Base-by-base conservation (phyloP, 129 eudicot genomes). In the Lactuca sativa region DNA sequence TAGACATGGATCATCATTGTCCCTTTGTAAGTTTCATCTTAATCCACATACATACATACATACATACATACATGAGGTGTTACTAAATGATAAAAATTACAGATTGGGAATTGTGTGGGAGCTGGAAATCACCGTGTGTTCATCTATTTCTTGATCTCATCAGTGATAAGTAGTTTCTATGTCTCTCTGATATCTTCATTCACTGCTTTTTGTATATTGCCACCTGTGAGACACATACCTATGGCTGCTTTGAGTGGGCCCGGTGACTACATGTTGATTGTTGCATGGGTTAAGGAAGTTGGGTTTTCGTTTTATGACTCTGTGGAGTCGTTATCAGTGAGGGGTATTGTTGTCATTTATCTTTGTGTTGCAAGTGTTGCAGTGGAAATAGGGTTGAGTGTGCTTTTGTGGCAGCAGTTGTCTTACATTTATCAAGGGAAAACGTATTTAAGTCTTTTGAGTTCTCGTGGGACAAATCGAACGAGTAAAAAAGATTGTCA, bases 1-100 rank as follows among this genome's bases (percentile, higher is more conserved):
- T 88, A 83, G 95, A 92, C 80, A 92, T 92, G 97, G 97, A 92
- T 88, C 97, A 92, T 82, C 97, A 92, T 74, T 92, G 97, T 75
- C 96, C 97, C 64, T 88, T 92, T 79, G 97, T 92, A 88, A 88
- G 97, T 78, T 66, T 57, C 61, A 21, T 15, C 66, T 25, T 61
- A 38, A 34, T 15, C 31, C 17, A 69, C 11, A 56, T 59, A 34
- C 49, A 34, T 59, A 59, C 38, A 70, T 70, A 15, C 44, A 15
- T 21, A 17, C 56, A 33, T 67, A 14, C 56, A 13, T 32, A 32
- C 67, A 55, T 71, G 16, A 10, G 2, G 5, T 14, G 7, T 43
- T 44, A 49, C 69, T 72, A 8, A 72, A 51, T 37, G 7, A n/a
- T 9, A 31, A 43, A 11, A 16, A 30, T 16, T 75, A 83, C 87